phyloP scores from a whole-genome alignment of 257 asterid genomes.

The Penstemon davidsonii region DNA sequence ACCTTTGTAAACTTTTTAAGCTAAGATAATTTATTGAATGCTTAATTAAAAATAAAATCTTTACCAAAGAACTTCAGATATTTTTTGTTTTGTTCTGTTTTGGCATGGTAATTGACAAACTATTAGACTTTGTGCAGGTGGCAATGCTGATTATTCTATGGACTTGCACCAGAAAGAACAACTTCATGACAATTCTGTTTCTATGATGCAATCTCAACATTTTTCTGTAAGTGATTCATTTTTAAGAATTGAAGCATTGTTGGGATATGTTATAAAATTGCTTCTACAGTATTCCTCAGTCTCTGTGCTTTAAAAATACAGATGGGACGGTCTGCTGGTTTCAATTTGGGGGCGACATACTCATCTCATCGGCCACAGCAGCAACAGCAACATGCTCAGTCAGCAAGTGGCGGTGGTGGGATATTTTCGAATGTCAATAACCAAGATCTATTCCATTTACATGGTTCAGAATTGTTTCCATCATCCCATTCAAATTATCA shows the following conservation, averaged over 20 bases:
- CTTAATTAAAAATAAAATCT: neutral
- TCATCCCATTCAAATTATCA: conserved; percentile 77
- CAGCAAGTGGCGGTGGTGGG: conserved; percentile 64
- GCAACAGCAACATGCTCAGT: conserved; percentile 72
- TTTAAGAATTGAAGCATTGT: conserved; percentile 24
- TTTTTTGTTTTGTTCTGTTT: conserved; percentile 4
- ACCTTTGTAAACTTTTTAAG: too few relatives aligned
- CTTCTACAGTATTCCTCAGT: conserved; percentile 1
- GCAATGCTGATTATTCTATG: conserved; percentile 74
- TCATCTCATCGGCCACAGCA: conserved; percentile 90
- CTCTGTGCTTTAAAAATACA: conserved; percentile 40
- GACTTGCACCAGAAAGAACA: conserved; percentile 94
- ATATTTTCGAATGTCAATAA: conserved; percentile 48
- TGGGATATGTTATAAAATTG: conserved; percentile 3
- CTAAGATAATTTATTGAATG: neutral
- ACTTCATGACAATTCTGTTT: conserved; percentile 68
- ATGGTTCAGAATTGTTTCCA: conserved; percentile 86
- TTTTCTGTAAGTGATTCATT: conserved; percentile 63
- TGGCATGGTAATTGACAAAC: conserved; percentile 18
- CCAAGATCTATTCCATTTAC: conserved; percentile 66
- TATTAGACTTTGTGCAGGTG: conserved; percentile 55
- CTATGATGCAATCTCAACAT: conserved; percentile 94
- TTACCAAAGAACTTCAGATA: neutral
- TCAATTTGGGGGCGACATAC: conserved; percentile 81
- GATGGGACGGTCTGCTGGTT: conserved; percentile 97